phyloP scores from a whole-genome alignment of 2,329 filamentous ascomycete species.

The Aspergillus arachidicola region DNA sequence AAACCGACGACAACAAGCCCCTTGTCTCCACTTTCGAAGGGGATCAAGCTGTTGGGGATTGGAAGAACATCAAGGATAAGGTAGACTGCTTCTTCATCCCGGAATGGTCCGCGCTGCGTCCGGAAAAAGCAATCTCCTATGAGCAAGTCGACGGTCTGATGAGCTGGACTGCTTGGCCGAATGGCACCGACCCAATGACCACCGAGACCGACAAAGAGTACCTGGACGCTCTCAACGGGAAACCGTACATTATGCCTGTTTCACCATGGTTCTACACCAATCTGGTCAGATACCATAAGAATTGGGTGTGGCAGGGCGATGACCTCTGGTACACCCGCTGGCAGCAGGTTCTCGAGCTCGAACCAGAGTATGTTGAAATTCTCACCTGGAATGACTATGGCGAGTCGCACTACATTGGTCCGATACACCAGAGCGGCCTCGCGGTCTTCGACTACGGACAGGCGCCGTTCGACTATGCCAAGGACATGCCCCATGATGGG shows the following conservation, averaged over 20 bases:
- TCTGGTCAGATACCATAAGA: constrained; percentile 59
- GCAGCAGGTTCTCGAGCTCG: constrained; percentile 54
- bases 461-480: constrained; percentile 45
- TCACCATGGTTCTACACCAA: constrained; percentile 63
- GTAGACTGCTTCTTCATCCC: constrained; percentile 50
- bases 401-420: constrained; percentile 62
- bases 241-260: constrained; percentile 57
- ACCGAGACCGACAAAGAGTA: constrained; percentile 45
- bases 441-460: constrained; percentile 30
- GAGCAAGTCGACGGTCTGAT: constrained; percentile 42
- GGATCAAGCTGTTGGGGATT: constrained; percentile 44
- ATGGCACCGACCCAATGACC: constrained; percentile 39
- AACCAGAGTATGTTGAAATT: constrained; percentile 58
- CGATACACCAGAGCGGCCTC: constrained; percentile 49
- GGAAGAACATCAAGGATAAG: constrained; percentile 45
- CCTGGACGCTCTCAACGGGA: constrained; percentile 36
- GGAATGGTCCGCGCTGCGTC: constrained; percentile 45
- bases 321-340: constrained; percentile 63
- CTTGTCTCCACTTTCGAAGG: constrained; percentile 52
- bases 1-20: constrained; percentile 29
- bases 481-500: constrained; percentile 33
- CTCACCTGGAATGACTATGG: constrained; percentile 66
- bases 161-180: constrained; percentile 50
- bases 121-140: constrained; percentile 23
- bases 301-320: constrained; percentile 66